Evolutionary conservation across 768 basidiomycete genomes (phyloP), one percentile per base, ranked within the genome.

Genomic region (Pulveroboletus frians): DNA sequence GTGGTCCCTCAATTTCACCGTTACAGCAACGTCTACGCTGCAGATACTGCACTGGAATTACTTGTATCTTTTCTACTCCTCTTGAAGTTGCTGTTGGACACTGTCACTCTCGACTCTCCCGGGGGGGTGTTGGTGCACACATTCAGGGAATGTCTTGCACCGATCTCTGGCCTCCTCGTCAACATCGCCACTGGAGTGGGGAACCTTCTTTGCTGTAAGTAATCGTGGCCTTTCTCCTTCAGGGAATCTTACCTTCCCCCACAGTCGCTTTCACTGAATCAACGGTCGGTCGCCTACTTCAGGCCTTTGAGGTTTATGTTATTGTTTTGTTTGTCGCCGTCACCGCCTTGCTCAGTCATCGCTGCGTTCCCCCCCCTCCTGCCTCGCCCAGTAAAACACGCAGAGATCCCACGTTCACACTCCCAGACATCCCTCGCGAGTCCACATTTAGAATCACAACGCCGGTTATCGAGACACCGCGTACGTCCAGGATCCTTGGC

Each of bases 241-340:
- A 47, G 18, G 32, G 34, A 21, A 37, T 36, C 52, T 64, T 37
- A 63, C 29, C 38, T 32, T 3, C 43, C 46, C 46, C 36, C 18
- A 31, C 55, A 88, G 85, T 84, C 62, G 67, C 72, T 46, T 87
- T 88, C 59, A 78, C 86, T 3, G 88, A 89, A 66, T 78, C 78
- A 6, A 72, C 73, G 9, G 67, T 85, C 1, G 88, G 87, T n/a
- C 80, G 83, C 39, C 78, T 88, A 56, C 63, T 80, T 43, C 76
- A 81, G 55, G 82, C 80, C 13, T 65, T 81, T 30, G 82, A 85
- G 58, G 56, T 82, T 20, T 90, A 82, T 59, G 72, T 81, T 37
- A 65, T 84, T 38, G 71, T 84, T 48, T 64, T 86, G n/a, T 79
- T 76, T 59, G 66, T 74, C 51, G 76, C 85, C 51, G 69, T 84